phyloP scores from a whole-genome alignment of 2,329 filamentous ascomycete species.

The Microsporum ferrugineum region DNA sequence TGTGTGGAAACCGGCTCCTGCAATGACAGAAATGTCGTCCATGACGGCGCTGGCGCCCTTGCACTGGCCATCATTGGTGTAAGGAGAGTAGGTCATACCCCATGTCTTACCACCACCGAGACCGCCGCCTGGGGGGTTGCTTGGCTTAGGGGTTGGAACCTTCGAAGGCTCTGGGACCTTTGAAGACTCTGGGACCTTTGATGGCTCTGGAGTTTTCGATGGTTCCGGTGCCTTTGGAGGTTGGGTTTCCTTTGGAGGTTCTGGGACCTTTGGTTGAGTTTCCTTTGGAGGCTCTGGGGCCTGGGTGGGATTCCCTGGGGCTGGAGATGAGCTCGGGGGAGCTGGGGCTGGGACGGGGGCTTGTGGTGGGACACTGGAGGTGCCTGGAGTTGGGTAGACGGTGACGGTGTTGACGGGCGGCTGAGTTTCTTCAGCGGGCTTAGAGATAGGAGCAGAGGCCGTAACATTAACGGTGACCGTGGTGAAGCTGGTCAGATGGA shows the following conservation, averaged over 20 bases:
- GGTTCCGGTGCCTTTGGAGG: slow-evolving; percentile 8
- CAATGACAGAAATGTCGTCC: slow-evolving; percentile 51
- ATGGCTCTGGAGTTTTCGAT: slow-evolving; percentile 10
- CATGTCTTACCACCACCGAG: slow-evolving; percentile 40
- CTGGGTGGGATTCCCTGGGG: not conserved
- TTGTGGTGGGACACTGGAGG: slow-evolving; percentile 53
- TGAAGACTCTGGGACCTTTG: slow-evolving; percentile 14
- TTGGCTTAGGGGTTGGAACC: slow-evolving; percentile 9
- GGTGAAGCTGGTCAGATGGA: slow-evolving; percentile 30
- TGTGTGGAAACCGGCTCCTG: slow-evolving; percentile 53
- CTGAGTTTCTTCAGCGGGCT: slow-evolving; percentile 14
- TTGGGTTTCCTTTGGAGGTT: not conserved
- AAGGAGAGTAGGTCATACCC: slow-evolving; percentile 74
- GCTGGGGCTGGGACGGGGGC: slow-evolving; percentile 14
- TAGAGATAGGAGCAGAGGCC: slow-evolving; percentile 11
- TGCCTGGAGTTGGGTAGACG: slow-evolving; percentile 53
- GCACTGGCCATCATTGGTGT: slow-evolving; percentile 49
- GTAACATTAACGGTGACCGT: slow-evolving; percentile 29
- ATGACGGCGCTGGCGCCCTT: slow-evolving; percentile 50
- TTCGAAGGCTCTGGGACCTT: slow-evolving; percentile 5
- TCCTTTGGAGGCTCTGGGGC: too few relatives aligned
- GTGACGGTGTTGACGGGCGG: slow-evolving; percentile 41
- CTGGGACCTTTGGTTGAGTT: too few relatives aligned
- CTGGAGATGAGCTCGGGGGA: slow-evolving; percentile 15
- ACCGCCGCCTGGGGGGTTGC: slow-evolving; percentile 13